phyloP scores from a whole-genome alignment of 2,329 filamentous ascomycete species.

The Curvularia lunata region DNA sequence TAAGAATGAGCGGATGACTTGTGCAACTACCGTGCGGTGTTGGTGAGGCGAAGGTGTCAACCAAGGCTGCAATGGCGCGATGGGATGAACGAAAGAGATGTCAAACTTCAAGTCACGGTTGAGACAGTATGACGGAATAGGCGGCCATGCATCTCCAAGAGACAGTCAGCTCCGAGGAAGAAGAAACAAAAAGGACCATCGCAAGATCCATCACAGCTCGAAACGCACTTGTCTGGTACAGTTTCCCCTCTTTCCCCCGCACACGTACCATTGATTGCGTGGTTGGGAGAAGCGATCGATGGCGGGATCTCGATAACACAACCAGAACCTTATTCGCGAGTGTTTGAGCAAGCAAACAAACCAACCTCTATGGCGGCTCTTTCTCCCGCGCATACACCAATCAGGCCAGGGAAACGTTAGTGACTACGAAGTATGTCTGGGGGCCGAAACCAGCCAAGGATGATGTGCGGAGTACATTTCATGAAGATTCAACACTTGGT shows the following conservation, averaged over 20 bases:
- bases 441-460: not conserved
- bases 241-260: not conserved
- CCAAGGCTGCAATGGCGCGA: not conserved
- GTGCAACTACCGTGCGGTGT: not conserved
- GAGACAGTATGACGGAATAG: not conserved
- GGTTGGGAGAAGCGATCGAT: not conserved
- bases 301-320: constrained; percentile 7
- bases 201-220: not conserved
- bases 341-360: not conserved
- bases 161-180: not conserved
- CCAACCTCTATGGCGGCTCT: not conserved
- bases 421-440: not conserved
- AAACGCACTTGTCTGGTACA: not conserved
- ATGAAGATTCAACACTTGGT: not conserved
- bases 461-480: not conserved
- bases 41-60: not conserved
- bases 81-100: not conserved
- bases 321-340: not conserved
- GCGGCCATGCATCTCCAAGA: not conserved
- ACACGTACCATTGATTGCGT: not conserved
- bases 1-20: not conserved
- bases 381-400: constrained; percentile 4
- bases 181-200: not conserved
- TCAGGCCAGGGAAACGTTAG: constrained; percentile 2
- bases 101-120: not conserved